phyloP scores from a whole-genome alignment of 805 yeast genomes.

The Candida ovalis region DNA sequence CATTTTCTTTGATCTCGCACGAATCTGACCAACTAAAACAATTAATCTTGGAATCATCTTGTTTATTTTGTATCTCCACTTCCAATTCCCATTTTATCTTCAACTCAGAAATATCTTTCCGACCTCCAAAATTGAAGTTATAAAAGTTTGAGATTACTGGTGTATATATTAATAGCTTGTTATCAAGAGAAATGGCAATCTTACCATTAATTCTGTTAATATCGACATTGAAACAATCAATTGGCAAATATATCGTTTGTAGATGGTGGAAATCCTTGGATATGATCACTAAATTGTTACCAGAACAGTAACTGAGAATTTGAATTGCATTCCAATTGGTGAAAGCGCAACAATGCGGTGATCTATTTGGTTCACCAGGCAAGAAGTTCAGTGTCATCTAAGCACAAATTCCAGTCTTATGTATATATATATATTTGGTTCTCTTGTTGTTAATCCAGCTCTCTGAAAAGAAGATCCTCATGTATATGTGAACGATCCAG shows the following conservation, averaged over 20 bases:
- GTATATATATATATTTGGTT: neutral
- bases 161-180: conserved; percentile 44
- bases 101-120: conserved; percentile 29
- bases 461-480: no score
- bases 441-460: no score
- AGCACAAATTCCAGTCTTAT: neutral
- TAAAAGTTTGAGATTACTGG: conserved; percentile 52
- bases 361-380: conserved; percentile 79
- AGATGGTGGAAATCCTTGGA: conserved; percentile 49
- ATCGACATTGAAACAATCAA: conserved; percentile 64
- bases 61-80: conserved; percentile 17
- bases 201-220: conserved; percentile 59
- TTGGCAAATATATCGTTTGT: conserved; percentile 72
- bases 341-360: conserved; percentile 52
- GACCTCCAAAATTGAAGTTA: conserved; percentile 31
- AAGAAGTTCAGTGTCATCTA: conserved; percentile 63
- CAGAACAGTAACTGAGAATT: conserved; percentile 76
- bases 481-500: no score
- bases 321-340: conserved; percentile 63
- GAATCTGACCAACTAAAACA: conserved; percentile 35
- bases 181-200: conserved; percentile 50
- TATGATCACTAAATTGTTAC: conserved; percentile 74
- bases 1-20: conserved; percentile 28
- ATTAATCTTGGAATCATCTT: conserved; percentile 25
- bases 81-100: conserved; percentile 32